These are phyloP conservation scores for Colletotrichum scovillei DNA, from an alignment of 2,329 filamentous ascomycete genomes.

Conservation along the genomic window DNA sequence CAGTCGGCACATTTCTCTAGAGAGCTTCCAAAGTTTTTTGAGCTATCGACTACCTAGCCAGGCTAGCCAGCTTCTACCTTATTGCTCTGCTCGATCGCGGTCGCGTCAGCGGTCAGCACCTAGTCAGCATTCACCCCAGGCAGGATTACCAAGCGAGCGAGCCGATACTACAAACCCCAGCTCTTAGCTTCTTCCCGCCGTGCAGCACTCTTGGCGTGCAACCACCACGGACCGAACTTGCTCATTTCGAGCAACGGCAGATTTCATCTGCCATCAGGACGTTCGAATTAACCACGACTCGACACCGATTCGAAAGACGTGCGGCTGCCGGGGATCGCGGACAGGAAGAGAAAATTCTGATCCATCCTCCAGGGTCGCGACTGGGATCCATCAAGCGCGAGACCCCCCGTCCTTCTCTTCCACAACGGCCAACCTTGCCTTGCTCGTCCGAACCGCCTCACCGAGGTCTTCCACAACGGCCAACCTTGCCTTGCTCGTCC, in stretches of 20 bases:
- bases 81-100: neutral
- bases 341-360: neutral
- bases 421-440: neutral
- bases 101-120: neutral
- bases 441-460: constrained; percentile 7
- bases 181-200: constrained; percentile 20
- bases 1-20: neutral
- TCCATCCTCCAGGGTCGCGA: neutral
- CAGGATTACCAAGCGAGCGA: constrained; percentile 7
- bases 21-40: neutral
- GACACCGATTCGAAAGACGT: neutral
- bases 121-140: neutral
- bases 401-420: neutral
- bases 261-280: constrained; percentile 16
- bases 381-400: neutral
- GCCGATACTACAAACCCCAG: neutral
- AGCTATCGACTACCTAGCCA: neutral
- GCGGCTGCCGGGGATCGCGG: neutral
- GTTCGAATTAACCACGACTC: constrained; percentile 7
- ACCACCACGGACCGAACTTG: constrained; percentile 2
- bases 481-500: neutral
- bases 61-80: neutral
- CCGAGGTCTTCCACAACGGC: constrained; percentile 13
- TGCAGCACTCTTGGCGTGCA: constrained; percentile 19
- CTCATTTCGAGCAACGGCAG: constrained; percentile 14